These are phyloP conservation scores for Nemania sp. DNA, from an alignment of 2,329 filamentous ascomycete species.

Conservation along the genomic window DNA sequence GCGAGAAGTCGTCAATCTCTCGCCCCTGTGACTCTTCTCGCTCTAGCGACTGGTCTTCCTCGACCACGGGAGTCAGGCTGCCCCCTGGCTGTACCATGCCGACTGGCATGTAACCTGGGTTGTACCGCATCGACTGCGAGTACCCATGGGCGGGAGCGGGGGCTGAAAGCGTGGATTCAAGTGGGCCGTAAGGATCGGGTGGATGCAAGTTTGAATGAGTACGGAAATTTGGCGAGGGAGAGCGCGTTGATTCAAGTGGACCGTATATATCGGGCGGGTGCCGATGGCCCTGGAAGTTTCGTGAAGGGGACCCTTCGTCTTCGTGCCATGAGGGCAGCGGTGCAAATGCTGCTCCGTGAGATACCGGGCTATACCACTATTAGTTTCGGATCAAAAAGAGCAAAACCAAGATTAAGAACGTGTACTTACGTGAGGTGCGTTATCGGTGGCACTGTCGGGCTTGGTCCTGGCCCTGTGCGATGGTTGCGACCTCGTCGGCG, in stretches of 20 bases:
- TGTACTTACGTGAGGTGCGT: slow-evolving; percentile 57
- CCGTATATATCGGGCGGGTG: slow-evolving; percentile 40
- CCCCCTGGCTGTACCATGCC: slow-evolving; percentile 40
- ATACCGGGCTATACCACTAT: slow-evolving; percentile 45
- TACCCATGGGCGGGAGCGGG: slow-evolving; percentile 28
- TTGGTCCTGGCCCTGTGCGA: slow-evolving; percentile 57
- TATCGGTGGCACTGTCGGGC: slow-evolving; percentile 47
- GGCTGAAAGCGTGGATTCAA: slow-evolving; percentile 22
- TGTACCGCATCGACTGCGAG: slow-evolving; percentile 46
- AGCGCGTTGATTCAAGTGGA: slow-evolving; percentile 32
- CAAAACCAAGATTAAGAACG: neutral
- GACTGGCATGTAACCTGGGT: slow-evolving; percentile 43
- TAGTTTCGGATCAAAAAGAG: slow-evolving; percentile 9
- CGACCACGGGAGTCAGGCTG: slow-evolving; percentile 45
- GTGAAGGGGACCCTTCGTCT: slow-evolving; percentile 44
- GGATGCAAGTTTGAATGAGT: slow-evolving; percentile 28
- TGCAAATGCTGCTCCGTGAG: slow-evolving; percentile 55
- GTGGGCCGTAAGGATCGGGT: slow-evolving; percentile 34
- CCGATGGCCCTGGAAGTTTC: slow-evolving; percentile 26
- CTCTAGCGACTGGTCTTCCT: slow-evolving; percentile 45
- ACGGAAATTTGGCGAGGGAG: slow-evolving; percentile 23
- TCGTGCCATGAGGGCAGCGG: slow-evolving; percentile 53
- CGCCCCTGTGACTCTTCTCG: slow-evolving; percentile 57
- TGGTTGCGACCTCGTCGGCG: slow-evolving; percentile 58
- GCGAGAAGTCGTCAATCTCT: slow-evolving; percentile 61